phyloP scores from a whole-genome alignment of 768 basidiomycete genomes.

The Macrolepiota albuminosa region DNA sequence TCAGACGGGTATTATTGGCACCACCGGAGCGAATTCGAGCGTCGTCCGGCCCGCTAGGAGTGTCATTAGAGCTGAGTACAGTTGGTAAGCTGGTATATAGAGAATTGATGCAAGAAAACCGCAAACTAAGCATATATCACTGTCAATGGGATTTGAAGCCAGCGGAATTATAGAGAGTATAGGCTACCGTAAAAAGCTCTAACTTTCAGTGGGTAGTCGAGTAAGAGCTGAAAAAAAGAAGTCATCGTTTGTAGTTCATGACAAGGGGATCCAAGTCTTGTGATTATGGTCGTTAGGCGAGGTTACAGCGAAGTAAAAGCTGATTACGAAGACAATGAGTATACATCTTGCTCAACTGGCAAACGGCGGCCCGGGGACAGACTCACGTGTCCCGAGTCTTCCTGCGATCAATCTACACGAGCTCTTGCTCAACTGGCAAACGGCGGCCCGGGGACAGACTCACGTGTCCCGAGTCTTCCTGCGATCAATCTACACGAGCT shows the following conservation, averaged over 20 bases:
- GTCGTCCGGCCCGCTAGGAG: background rate
- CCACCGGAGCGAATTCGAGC: background rate
- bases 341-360: background rate
- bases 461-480: background rate
- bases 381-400: background rate
- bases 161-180: no score
- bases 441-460: background rate
- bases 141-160: background rate
- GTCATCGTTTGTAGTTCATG: background rate
- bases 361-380: background rate
- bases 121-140: background rate
- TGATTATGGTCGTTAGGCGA: background rate
- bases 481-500: no score
- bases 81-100: background rate
- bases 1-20: background rate
- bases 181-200: background rate
- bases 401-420: no score
- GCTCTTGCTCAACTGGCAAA: background rate
- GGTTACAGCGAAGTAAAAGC: background rate
- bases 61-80: background rate
- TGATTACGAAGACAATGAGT: background rate
- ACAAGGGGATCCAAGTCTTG: background rate
- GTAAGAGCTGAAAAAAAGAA: background rate
- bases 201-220: background rate
- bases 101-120: background rate